A percentile compares a stretch with the other conserved stretches of the same genome.
Evolutionary conservation across 169 alveolate genomes (phyloP).

Genomic region (Toxoplasma gondii): DNA sequence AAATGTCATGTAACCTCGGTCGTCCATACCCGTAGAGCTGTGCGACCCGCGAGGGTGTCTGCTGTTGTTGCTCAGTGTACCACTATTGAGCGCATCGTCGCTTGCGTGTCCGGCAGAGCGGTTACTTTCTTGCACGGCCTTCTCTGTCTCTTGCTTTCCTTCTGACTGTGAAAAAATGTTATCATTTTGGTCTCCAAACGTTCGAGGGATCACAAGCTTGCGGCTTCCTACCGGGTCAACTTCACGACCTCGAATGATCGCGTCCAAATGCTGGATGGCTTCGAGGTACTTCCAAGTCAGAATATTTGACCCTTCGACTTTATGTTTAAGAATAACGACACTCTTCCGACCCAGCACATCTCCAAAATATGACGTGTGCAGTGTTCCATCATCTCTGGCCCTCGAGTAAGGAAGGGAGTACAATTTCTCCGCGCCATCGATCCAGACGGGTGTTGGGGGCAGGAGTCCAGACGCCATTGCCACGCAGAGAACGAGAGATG

Average conservation of each 20-base stretch:
- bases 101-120: background rate
- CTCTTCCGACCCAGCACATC: conserved; percentile 74
- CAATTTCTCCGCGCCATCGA: conserved; percentile 78
- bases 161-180: conserved; percentile 1
- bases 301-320: conserved; percentile 74
- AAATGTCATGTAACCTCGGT: conserved; percentile 71
- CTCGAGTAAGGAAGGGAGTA: conserved; percentile 77
- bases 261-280: conserved; percentile 73
- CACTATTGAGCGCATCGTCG: background rate
- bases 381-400: conserved; percentile 76
- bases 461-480: conserved; percentile 71
- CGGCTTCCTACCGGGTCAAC: conserved; percentile 79
- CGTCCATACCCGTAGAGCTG: conserved; percentile 61
- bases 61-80: background rate
- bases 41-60: background rate
- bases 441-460: conserved; percentile 77
- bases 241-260: conserved; percentile 77
- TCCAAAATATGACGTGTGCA: conserved; percentile 72
- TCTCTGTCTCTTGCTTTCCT: background rate
- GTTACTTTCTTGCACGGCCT: background rate
- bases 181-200: conserved; percentile 48
- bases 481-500: conserved; percentile 55
- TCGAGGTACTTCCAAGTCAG: conserved; percentile 79
- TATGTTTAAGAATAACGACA: conserved; percentile 70
- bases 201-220: conserved; percentile 72